Evolutionary conservation across 768 basidiomycete genomes (phyloP), one percentile per base, ranked within the genome.

Genomic region (Tricholoma flavovirens): DNA sequence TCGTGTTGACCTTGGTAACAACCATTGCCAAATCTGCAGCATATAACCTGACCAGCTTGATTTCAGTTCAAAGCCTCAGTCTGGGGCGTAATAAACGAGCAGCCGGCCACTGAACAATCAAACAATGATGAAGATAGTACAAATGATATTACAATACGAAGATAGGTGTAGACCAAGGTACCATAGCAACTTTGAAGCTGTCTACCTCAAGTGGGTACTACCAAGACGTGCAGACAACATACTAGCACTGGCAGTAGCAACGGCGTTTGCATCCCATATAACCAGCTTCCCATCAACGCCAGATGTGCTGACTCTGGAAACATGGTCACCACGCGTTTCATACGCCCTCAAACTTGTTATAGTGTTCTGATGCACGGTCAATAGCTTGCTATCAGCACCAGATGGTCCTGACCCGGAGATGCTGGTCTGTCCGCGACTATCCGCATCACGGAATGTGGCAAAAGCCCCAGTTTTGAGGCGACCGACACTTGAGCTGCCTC

Each of bases 311-410:
- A 99, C 87, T 64, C 82, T 82, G 48, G 72, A 76, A 4, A 98
- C 86, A 1, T 74, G 72, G 0, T 83, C 86, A 11, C 76, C 78
- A 3, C 64, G 60, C 1, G 73, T 75, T 59, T 87, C 87, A 65
- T 90, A 97, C 24, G 90, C 75, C 55, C 93, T 76, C 38, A 98
- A 78, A 62, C 79, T 87, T n/a, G 93, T 98, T 72, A 99, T 97
- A 35, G 95, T 97, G 75, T 99, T 99, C 79, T 98, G 97, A 68
- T 98, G 97, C 50, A 97, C 81, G 12, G 97, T 98, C 65, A 81
- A 74, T 51, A 96, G 73, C 67, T 95, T 91, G 3, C 89, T 90
- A 64, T 88, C 85, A 4, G 70, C 67, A 19, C 61, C 61, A n/a
- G 63, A 51, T 8, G 67, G 60, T 7, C 62, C 66, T 19, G 65